Base-by-base conservation (phyloP, 2,329 filamentous ascomycete genomes). In the Zasmidium cellare region DNA sequence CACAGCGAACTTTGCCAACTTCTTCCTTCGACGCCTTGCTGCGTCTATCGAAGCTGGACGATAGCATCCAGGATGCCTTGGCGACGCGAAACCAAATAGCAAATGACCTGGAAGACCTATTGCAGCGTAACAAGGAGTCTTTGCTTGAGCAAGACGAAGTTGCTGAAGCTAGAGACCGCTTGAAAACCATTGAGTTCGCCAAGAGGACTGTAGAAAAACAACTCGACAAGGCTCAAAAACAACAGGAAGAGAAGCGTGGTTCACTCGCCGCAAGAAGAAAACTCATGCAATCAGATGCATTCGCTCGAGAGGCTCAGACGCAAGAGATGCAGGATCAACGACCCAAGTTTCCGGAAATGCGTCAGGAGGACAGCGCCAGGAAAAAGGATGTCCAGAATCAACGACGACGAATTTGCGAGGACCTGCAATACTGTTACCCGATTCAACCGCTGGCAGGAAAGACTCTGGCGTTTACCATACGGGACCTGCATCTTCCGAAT, bases 21-120 rank as follows among this genome's bases (percentile, higher is more conserved):
- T 92, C 91, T 0, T 92, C 92, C 0, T 97, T 96, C 72, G 92
- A 91, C 69, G 86, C 90, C 1, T 79, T 97, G 19, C 93, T 97
- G 87, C 88, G 90, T 59, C 80, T 97, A 11, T 88, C 90, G 5
- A 96, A 92, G 57, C 81, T 97, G 16, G 91, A 96, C 62, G 90
- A 89, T 71, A 96, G 92, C 55, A 90, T 97, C 22, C 91, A 96
- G 71, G 93, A 97, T 73, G 92, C 92, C 1, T 77, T 96, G 9
- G 84, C 87, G 1, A 96, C 91, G 0, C 86, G 89, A 14, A 85
- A 89, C 59, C 82, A 82, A 53, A 80, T 97, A 9, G 86, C 90
- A 49, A 76, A 82, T n/a, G 90, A 96, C 63, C 96, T 97, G 63
- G 90, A 90, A 59, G 61, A 62, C 12, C 72, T 79, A 25, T 68